A percentile compares a stretch with the other conserved stretches of the same genome.
These are phyloP conservation scores for Starmerella khaoyaiensis DNA, from an alignment of 805 yeast genomes.

Conservation along the genomic window DNA sequence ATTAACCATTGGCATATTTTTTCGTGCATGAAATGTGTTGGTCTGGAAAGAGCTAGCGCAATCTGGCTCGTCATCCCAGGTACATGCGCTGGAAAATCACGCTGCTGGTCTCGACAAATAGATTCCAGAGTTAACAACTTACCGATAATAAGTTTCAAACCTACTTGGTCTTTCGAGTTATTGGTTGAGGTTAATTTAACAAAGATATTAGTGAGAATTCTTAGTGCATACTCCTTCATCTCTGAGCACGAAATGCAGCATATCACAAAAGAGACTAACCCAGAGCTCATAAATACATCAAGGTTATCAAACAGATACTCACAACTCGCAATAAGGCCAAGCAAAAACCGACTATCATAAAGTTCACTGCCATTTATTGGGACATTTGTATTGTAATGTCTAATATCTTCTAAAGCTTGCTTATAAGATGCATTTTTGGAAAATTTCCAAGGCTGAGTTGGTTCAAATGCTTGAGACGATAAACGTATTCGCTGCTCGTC, in stretches of 20 bases:
- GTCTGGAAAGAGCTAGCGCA: conserved; percentile 46
- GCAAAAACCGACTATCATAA: conserved; percentile 59
- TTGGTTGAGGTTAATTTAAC: conserved; percentile 8
- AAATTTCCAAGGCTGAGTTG: conserved; percentile 4
- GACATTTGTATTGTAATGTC: conserved; percentile 3
- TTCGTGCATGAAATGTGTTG: conserved; percentile 65
- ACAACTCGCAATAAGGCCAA: conserved; percentile 33
- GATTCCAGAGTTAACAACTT: conserved; percentile 11
- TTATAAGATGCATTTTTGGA: not conserved
- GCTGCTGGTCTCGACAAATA: not conserved
- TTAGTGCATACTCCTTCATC: conserved; percentile 4
- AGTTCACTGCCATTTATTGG: not conserved
- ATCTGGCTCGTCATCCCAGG: conserved; percentile 45
- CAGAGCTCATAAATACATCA: conserved; percentile 30
- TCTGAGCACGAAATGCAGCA: conserved; percentile 4
- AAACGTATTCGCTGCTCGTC: conserved; percentile 17
- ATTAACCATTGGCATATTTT: conserved; percentile 54
- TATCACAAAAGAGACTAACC: conserved; percentile 19
- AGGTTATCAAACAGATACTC: conserved; percentile 26
- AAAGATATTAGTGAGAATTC: conserved; percentile 6
- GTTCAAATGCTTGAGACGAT: conserved; percentile 23
- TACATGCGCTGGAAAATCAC: conserved; percentile 28
- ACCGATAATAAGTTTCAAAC: conserved; percentile 16
- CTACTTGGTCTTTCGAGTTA: conserved; percentile 20
- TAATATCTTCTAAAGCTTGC: conserved; percentile 1